Evolutionary conservation across 2,329 filamentous ascomycete genomes (phyloP).

Genomic region (Talaromyces sp.): DNA sequence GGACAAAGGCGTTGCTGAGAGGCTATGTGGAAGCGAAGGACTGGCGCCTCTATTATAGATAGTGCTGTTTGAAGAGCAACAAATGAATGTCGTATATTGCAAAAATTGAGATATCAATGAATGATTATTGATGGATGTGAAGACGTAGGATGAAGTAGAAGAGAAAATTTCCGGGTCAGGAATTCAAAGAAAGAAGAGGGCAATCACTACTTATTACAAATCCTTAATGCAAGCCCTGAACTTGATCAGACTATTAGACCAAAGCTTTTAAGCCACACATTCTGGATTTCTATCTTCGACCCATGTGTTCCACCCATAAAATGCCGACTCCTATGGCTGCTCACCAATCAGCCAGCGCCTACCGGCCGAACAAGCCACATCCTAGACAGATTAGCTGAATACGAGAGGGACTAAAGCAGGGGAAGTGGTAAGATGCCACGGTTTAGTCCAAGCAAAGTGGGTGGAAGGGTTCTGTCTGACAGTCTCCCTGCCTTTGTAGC

Average conservation of each 20-base stretch:
- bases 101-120: not conserved
- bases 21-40: not conserved
- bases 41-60: not conserved
- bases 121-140: not conserved
- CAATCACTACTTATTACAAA: slow-evolving; percentile 2
- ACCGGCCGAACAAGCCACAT: slow-evolving; percentile 1
- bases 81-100: not conserved
- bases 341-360: not conserved
- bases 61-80: not conserved
- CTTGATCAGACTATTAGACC: not conserved
- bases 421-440: not conserved
- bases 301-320: slow-evolving; percentile 5
- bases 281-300: not conserved
- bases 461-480: not conserved
- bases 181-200: not conserved
- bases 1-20: not conserved
- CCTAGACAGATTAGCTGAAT: not conserved
- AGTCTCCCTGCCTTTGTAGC: not conserved
- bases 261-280: not conserved
- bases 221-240: not conserved
- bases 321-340: not conserved
- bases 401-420: slow-evolving; percentile 3
- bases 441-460: not conserved
- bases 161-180: not conserved
- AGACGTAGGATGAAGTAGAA: not conserved